Conservation (phyloP, 2,329 filamentous ascomycete genomes). For the Xenoacremonium recifei region DNA sequence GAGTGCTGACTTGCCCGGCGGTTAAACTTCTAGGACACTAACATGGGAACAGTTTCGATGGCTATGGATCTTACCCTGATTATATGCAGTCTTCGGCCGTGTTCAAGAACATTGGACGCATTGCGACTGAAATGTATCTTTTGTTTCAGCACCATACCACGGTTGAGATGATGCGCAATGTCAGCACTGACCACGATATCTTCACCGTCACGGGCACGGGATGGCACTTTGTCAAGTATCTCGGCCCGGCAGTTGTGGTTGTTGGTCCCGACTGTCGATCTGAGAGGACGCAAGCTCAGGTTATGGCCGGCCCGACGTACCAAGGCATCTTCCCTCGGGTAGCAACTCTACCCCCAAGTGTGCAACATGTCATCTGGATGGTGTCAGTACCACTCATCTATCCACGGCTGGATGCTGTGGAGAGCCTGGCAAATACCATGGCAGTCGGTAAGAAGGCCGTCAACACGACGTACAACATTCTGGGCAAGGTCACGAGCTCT, state of each 20-base stretch:
- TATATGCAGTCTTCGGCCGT: slow-evolving; percentile 98
- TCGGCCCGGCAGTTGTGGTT: slow-evolving; percentile 86
- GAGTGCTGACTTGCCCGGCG: slow-evolving; percentile 43
- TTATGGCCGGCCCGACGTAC: slow-evolving; percentile 94
- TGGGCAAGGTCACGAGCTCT: slow-evolving; percentile 92
- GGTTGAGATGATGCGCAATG: slow-evolving; percentile 85
- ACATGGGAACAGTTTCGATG: slow-evolving; percentile 73
- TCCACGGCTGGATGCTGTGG: slow-evolving; percentile 85
- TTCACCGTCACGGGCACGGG: slow-evolving; percentile 97
- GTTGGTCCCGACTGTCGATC: slow-evolving; percentile 90
- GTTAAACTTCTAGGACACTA: neutral
- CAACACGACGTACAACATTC: slow-evolving; percentile 92
- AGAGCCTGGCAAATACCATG: slow-evolving; percentile 86
- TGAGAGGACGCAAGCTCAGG: slow-evolving; percentile 84
- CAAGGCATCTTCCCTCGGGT: slow-evolving; percentile 97
- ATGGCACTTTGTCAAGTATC: slow-evolving; percentile 97
- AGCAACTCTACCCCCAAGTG: slow-evolving; percentile 82
- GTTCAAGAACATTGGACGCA: slow-evolving; percentile 96
- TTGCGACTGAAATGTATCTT: slow-evolving; percentile 96
- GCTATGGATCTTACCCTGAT: slow-evolving; percentile 94
- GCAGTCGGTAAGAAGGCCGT: slow-evolving; percentile 95
- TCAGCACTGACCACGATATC: slow-evolving; percentile 83
- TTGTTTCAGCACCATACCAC: slow-evolving; percentile 98
- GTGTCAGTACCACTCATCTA: slow-evolving; percentile 88
- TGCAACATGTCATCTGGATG: slow-evolving; percentile 98